Conservation (phyloP, 139 green algal genomes). For the Raphidocelis subcapitata region DNA sequence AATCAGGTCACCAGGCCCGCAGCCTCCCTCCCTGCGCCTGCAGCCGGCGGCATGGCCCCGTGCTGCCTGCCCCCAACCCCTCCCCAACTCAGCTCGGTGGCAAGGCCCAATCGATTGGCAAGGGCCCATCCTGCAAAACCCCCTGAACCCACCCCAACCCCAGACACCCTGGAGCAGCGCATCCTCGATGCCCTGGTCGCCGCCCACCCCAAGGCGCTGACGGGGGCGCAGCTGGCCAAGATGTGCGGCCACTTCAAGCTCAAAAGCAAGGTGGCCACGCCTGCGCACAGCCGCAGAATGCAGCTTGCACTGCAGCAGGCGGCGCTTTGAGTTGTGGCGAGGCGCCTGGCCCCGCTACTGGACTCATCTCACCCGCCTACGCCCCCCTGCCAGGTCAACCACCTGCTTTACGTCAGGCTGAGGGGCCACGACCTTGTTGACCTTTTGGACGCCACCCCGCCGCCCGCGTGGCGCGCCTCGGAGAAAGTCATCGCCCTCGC, state of each 20-base stretch:
- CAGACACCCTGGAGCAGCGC: slow-evolving; percentile 12
- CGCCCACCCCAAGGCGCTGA: slow-evolving; percentile 18
- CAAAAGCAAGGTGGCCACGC: slow-evolving; percentile 28
- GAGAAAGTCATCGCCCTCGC: too few species aligned
- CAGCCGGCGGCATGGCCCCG: too few species aligned
- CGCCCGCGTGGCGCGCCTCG: background rate
- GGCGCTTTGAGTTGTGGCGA: too few species aligned
- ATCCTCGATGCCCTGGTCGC: background rate
- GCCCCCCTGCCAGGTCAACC: slow-evolving; percentile 12
- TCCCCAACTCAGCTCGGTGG: too few species aligned
- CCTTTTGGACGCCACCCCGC: slow-evolving; percentile 11
- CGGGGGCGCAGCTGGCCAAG: slow-evolving; percentile 14
- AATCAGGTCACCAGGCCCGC: too few species aligned
- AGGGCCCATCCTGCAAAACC: too few species aligned
- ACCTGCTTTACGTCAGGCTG: slow-evolving; percentile 25
- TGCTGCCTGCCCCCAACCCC: too few species aligned
- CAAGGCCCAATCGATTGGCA: too few species aligned
- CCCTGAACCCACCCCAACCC: background rate
- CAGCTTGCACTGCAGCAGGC: too few species aligned
- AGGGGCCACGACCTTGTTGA: slow-evolving; percentile 6
- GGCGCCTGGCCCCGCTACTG: too few species aligned
- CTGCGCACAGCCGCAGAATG: background rate
- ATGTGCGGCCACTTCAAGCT: slow-evolving; percentile 21
- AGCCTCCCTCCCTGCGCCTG: too few species aligned
- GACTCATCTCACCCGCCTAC: background rate